Base-by-base conservation (phyloP, 257 asterid genomes). In the Ilex asprella region DNA sequence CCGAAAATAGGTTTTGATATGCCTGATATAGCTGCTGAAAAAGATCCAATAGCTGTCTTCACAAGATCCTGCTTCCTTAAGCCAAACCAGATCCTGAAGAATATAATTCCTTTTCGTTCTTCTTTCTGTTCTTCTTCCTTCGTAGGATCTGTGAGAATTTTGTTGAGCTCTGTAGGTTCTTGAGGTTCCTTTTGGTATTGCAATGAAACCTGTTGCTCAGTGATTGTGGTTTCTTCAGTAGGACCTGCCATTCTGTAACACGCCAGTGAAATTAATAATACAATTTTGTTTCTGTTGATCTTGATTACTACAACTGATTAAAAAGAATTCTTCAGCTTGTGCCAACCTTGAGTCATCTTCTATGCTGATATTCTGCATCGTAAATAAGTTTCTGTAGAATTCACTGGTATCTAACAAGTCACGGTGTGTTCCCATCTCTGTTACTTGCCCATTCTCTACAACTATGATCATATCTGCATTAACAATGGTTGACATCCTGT, bases 1-100 rank as follows among this genome's bases (percentile, higher is more conserved):
- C 96, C 95, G 60, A 88, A 84, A 30, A 88, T 60, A 1, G 96
- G 96, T 73, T 84, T 88, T 32, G 95, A 86, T 67, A 88, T 74
- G 71, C 95, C 86, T 12, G 96, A 84, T 61, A 85, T 60, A 68
- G 90, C 96, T 67, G 93, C 93, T 73, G 86, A 89, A 44, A 69
- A 65, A 57, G 93, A 80, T 58, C 90, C 90, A 43, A 86, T 72
- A 52, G 30, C 62, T 49, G 81, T 75, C 78, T 81, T 81, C 59
- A 71, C 16, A 31, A 74, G 39, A 53, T 89, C 96, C 59, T 66
- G 71, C 74, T 59, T 80, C 65, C 61, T 80, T 72, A 88, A 59
- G 65, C 76, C 84, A 68, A 69, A 84, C 96, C 88, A 84, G 77
- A 86, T 79, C 82, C 93, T 86, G 77, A 77, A 81, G 78, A 89